Evolutionary conservation across 768 basidiomycete genomes (phyloP), one percentile per base, ranked within the genome.

Genomic region (Multifurca ochricompacta): DNA sequence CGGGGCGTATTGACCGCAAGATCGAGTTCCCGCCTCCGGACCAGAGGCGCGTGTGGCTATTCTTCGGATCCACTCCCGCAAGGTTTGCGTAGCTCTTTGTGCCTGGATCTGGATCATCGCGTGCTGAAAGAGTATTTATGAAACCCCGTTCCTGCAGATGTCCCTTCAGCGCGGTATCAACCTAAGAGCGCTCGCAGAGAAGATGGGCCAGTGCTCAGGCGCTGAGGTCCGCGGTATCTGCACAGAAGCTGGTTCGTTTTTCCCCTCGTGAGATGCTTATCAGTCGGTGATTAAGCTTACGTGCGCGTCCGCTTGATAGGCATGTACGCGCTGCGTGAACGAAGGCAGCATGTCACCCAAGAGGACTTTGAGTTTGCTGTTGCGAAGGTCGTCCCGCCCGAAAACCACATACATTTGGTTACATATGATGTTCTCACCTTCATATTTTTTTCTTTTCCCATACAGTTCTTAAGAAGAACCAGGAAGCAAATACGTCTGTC

Each of bases 351-450:
- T 68, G 95, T 98, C 47, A 96, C 94, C 3, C 94, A 96, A 69
- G 95, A 98, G 66, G 95, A 98, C 66, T 98, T 98, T 65, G 96
- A 97, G 75, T 93, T 97, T 74, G 94, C 95, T 31, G 88, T 97
- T 11, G 93, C 94, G 2, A 98, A 96, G 80, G 91, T 48, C 4
- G 70, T 68, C 11, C 41, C 8, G 16, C 41, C 11, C 25, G n/a
- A n/a, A n/a, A n/a, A n/a, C n/a, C n/a, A n/a, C 46, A n/a, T 28
- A 42, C 21, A 49, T 62, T 41, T 8, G 18, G 39, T 61, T 28
- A n/a, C 37, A 36, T 19, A 23, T 9, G 42, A 28, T 40, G 45
- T 30, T 11, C 39, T 48, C 19, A 35, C 19, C 11, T 43, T 2
- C 32, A 31, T 48, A 4, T 19, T 23, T 41, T 27, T 50, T 0